Base-by-base conservation (phyloP, 2,329 filamentous ascomycete species). In the Aspergillus sp. region DNA sequence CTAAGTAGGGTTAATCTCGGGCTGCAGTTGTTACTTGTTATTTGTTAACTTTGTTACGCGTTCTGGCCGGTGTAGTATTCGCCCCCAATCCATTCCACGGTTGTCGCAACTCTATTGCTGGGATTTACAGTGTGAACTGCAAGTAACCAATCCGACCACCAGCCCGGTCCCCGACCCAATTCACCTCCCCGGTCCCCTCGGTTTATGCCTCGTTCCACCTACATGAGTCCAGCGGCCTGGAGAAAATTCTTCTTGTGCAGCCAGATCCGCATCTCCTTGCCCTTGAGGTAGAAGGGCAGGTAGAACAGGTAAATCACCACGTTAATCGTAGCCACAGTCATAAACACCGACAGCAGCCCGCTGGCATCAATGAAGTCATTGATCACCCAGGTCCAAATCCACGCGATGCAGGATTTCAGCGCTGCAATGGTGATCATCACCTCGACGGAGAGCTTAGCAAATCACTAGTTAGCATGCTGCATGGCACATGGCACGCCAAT, bases 351-450 rank as follows among this genome's bases (percentile, higher is more conserved):
- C 8, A 53, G 9, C 15, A 53, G 22, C 9, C 49, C 49, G 26
- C 49, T 53, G 26, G 38, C 39, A 2, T 22, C 32, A 26, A 53
- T 53, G 13, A 53, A 53, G 49, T 53, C 39, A 17, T 53, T 53
- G 26, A 53, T 53, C 36, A 53, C 49, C 49, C 49, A 53, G 3
- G 49, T 53, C 49, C 49, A 53, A 20, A 53, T 53, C 49, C 49
- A 53, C 39, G 49, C 49, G 11, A 53, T 53, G 39, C 38, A 18
- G 49, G 39, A 44, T 30, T 53, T 53, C 49, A 53, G 20, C 4
- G 39, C 49, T 2, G 49, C 49, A 44, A 53, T 53, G 15, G 49
- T 44, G n/a, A 53, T 53, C 49, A 53, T 53, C 5, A 53, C 34
- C 24, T 53, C 49, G 12, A 53, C 39, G n/a, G 49, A 53, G 9